These are phyloP conservation scores for Alternaria rosae DNA, from an alignment of 2,329 filamentous ascomycete genomes.

Conservation along the genomic window DNA sequence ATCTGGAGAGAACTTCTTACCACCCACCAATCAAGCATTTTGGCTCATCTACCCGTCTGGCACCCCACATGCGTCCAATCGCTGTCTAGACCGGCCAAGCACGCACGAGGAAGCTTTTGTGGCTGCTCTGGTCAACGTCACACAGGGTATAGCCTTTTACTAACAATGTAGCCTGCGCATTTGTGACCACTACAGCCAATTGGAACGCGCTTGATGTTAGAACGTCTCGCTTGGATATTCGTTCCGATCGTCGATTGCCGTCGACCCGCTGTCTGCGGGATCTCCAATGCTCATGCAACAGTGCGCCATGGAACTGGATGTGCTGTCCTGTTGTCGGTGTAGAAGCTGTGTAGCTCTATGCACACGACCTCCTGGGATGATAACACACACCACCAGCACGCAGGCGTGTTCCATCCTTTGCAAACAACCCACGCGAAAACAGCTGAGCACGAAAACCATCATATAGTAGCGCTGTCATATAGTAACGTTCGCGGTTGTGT, in stretches of 20 bases:
- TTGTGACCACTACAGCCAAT: conserved; percentile 10
- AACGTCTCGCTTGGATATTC: not conserved
- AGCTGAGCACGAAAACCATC: not conserved
- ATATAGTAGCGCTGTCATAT: not conserved
- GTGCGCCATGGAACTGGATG: conserved; percentile 13
- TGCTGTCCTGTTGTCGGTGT: conserved; percentile 1
- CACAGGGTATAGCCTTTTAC: not conserved
- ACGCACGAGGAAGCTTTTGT: conserved; percentile 12
- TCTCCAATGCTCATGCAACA: conserved; percentile 10
- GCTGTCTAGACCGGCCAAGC: conserved; percentile 13
- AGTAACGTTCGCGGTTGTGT: not conserved
- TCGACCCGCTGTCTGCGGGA: conserved; percentile 20
- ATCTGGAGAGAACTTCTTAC: not conserved
- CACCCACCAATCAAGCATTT: conserved; percentile 16
- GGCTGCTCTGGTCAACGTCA: conserved; percentile 14
- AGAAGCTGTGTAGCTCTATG: not conserved
- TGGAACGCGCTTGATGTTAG: not conserved
- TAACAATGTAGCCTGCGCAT: not conserved
- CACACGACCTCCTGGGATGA: not conserved
- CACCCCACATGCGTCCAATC: conserved; percentile 15
- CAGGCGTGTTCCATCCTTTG: not conserved
- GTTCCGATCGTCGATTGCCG: conserved; percentile 16
- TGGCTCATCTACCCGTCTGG: conserved; percentile 4
- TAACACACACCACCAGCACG: not conserved
- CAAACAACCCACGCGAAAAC: not conserved